Percentiles rank a stretch among this genome's conserved stretches.
phyloP scores from a whole-genome alignment of 2,329 filamentous ascomycete species.

The Myriosclerotinia curreyana region DNA sequence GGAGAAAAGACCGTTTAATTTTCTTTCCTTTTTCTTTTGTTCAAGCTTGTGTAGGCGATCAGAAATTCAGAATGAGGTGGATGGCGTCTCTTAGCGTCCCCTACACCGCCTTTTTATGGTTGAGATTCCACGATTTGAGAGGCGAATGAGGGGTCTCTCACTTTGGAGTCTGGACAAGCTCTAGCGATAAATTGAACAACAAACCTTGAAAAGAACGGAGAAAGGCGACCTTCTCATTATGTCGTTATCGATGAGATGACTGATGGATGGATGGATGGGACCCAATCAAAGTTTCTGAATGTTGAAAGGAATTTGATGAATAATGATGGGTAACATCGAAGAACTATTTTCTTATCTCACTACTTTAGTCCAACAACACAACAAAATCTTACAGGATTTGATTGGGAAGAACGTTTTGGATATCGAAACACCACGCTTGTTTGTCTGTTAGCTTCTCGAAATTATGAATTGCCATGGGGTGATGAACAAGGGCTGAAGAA shows the following conservation, averaged over 20 bases:
- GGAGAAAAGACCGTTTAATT: slow-evolving; percentile 21
- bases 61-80: slow-evolving; percentile 17
- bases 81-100: slow-evolving; percentile 29
- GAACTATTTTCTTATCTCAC: slow-evolving; percentile 4
- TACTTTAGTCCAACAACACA: slow-evolving; percentile 3
- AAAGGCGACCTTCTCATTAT: not conserved
- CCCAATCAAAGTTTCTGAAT: slow-evolving; percentile 1
- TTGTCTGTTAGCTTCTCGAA: slow-evolving; percentile 10
- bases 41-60: slow-evolving; percentile 21
- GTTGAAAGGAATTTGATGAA: not conserved
- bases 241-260: slow-evolving; percentile 12
- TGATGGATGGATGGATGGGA: not conserved
- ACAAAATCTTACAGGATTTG: not conserved
- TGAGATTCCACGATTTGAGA: slow-evolving; percentile 2
- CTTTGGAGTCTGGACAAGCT: not conserved
- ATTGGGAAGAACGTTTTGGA: slow-evolving; percentile 4
- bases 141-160: slow-evolving; percentile 16
- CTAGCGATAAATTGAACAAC: not conserved
- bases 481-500: not conserved
- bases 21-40: slow-evolving; percentile 23
- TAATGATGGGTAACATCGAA: not conserved
- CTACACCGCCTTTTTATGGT: slow-evolving; percentile 33
- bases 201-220: slow-evolving; percentile 10
- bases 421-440: slow-evolving; percentile 19
- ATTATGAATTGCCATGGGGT: slow-evolving; percentile 10